Evolutionary conservation across 2,329 filamentous ascomycete genomes (phyloP).

Genomic region (Albophoma yamanashiensis): DNA sequence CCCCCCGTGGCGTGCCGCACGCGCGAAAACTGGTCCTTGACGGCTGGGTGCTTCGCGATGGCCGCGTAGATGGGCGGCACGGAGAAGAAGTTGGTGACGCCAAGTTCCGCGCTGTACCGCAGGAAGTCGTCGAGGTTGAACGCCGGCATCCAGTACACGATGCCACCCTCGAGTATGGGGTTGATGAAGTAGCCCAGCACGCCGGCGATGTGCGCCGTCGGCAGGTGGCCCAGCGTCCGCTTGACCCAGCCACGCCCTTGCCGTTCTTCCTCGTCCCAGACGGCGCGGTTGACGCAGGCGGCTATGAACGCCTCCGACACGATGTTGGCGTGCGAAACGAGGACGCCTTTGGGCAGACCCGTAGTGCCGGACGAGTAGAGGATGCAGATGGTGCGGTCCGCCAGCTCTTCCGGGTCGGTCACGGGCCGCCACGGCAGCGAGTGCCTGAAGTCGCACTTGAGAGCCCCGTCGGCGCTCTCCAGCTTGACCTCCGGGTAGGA

Average conservation of each 20-base stretch:
- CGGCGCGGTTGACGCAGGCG: slow-evolving; percentile 16
- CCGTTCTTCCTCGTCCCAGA: slow-evolving; percentile 14
- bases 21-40: slow-evolving; percentile 43
- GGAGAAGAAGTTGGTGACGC: slow-evolving; percentile 43
- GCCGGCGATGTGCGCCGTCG: slow-evolving; percentile 35
- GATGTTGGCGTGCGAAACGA: slow-evolving; percentile 33
- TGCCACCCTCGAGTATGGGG: slow-evolving; percentile 28
- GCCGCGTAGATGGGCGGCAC: slow-evolving; percentile 51
- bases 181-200: slow-evolving; percentile 32
- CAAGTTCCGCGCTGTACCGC: slow-evolving; percentile 35
- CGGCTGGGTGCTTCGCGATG: slow-evolving; percentile 44
- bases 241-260: slow-evolving; percentile 15
- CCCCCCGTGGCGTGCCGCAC: slow-evolving; percentile 38
- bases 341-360: slow-evolving; percentile 34
- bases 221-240: slow-evolving; percentile 30
- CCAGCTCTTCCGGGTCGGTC: slow-evolving; percentile 34
- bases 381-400: slow-evolving; percentile 27
- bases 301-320: slow-evolving; percentile 24
- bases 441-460: slow-evolving; percentile 17
- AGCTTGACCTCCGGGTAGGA: slow-evolving; percentile 20
- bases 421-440: slow-evolving; percentile 42
- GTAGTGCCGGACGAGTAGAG: slow-evolving; percentile 39
- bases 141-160: slow-evolving; percentile 51
- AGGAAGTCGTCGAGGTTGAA: slow-evolving; percentile 49
- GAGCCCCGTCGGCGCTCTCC: slow-evolving; percentile 12